Evolutionary conservation across 768 basidiomycete genomes (phyloP), one percentile per base, ranked within the genome.

Genomic region (Boletellus emodensis): DNA sequence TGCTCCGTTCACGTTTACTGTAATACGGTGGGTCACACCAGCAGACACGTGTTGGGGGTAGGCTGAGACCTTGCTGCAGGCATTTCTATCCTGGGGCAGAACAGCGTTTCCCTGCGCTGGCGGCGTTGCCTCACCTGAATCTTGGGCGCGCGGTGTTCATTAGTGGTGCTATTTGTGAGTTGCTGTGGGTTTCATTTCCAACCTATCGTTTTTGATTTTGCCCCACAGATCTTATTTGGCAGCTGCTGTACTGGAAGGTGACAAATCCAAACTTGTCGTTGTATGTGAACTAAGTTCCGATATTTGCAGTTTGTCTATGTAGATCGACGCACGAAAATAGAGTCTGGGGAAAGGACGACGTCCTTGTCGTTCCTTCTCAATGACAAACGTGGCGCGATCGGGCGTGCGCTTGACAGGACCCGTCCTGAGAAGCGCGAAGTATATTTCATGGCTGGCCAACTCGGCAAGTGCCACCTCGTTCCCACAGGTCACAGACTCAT

Each of bases 171-270:
- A 86, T 94, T 50, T 97, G 94, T 96, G 56, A 63, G 90, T 46
- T 44, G 51, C 17, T 36, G 15, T 34, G 26, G 5, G 5, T 39
- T 44, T 10, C 11, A 63, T 51, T 60, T 18, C 55, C 37, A 37
- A 38, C 10, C 52, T 32, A 4, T 57, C 13, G 24, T 40, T 37
- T 36, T 43, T 49, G 36, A 60, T 49, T 15, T 51, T 36, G 22
- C 37, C 14, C 44, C n/a, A 39, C 56, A 98, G 94, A 96, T 67
- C 72, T 90, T 33, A 77, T 90, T 32, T 98, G 95, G 95, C 95
- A 98, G 73, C 62, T 85, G 28, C 69, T 93, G 26, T 98, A 98
- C 63, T 97, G 91, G 87, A 95, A 96, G 76, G 86, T 83, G 54
- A 50, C 64, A 30, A 40, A 8, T n/a, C 1, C 54, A 20, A 35